Conservation (phyloP, 2,329 filamentous ascomycete genomes). For the Pseudocercospora vitis region DNA sequence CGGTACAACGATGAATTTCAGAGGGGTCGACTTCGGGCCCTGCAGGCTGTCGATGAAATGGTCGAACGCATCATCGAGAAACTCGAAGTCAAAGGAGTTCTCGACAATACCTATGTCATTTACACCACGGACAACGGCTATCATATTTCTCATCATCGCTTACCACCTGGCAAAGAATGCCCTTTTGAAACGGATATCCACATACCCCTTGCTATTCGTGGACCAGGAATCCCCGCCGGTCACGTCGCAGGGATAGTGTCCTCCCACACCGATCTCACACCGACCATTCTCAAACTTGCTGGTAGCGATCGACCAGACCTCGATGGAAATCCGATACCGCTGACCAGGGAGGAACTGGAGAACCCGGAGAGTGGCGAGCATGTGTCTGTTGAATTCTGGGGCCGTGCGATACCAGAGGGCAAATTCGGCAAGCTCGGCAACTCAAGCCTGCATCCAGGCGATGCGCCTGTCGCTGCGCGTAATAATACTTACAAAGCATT, state of each 20-base stretch:
- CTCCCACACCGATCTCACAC: conserved; percentile 42
- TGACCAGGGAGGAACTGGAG: conserved; percentile 27
- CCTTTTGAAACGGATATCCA: conserved; percentile 43
- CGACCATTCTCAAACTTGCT: conserved; percentile 39
- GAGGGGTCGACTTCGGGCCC: conserved; percentile 49
- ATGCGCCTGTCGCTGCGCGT: conserved; percentile 15
- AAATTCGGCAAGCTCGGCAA: conserved; percentile 30
- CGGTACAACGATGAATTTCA: conserved; percentile 57
- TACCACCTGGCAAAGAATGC: conserved; percentile 42
- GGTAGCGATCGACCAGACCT: conserved; percentile 37
- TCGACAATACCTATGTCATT: conserved; percentile 51
- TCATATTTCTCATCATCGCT: conserved; percentile 42
- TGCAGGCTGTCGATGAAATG: conserved; percentile 58
- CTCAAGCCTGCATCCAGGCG: conserved; percentile 14
- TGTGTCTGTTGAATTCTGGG: conserved; percentile 45
- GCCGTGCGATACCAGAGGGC: conserved; percentile 33
- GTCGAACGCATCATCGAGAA: conserved; percentile 48
- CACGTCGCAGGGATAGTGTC: conserved; percentile 36
- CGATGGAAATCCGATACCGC: conserved; percentile 40
- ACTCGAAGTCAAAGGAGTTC: conserved; percentile 44
- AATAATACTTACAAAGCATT: conserved; percentile 38
- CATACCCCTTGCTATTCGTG: conserved; percentile 42
- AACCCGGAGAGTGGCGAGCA: conserved; percentile 34
- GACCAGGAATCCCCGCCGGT: conserved; percentile 37
- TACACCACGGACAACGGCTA: conserved; percentile 45